phyloP scores from a whole-genome alignment of 2,329 filamentous ascomycete species.

The Verruconis gallopava region DNA sequence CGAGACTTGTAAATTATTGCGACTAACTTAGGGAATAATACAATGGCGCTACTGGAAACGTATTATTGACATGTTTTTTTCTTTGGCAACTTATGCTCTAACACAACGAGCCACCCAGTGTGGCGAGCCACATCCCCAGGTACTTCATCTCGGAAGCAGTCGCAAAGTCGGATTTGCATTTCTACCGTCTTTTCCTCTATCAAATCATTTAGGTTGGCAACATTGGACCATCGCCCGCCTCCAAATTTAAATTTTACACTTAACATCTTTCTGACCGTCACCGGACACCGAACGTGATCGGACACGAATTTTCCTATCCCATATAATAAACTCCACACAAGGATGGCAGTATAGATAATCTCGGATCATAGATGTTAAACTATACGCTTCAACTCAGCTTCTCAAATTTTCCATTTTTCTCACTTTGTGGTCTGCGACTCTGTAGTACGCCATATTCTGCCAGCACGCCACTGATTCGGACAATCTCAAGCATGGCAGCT shows the following conservation, averaged over 20 bases:
- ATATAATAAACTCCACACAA: background rate
- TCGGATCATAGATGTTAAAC: background rate
- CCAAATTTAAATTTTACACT: background rate
- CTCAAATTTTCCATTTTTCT: background rate
- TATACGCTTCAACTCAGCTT: background rate
- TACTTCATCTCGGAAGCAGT: background rate
- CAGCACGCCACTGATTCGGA: background rate
- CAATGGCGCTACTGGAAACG: too few species aligned
- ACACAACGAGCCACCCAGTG: background rate
- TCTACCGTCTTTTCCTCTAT: conserved; percentile 1
- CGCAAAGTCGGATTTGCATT: conserved; percentile 1
- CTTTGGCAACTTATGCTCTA: background rate
- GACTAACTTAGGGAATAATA: too few species aligned
- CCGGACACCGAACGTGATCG: conserved; percentile 3
- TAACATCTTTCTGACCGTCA: background rate
- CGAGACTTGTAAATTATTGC: too few species aligned
- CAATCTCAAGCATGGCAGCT: background rate
- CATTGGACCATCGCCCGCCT: background rate
- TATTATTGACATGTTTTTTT: too few species aligned
- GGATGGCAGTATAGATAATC: background rate
- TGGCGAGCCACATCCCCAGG: background rate
- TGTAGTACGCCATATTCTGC: background rate
- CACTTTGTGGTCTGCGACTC: background rate
- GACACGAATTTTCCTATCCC: conserved; percentile 3
- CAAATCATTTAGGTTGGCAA: background rate